These are phyloP conservation scores for Bipolaris oryzae DNA, from an alignment of 2,329 filamentous ascomycete genomes.

Conservation along the genomic window DNA sequence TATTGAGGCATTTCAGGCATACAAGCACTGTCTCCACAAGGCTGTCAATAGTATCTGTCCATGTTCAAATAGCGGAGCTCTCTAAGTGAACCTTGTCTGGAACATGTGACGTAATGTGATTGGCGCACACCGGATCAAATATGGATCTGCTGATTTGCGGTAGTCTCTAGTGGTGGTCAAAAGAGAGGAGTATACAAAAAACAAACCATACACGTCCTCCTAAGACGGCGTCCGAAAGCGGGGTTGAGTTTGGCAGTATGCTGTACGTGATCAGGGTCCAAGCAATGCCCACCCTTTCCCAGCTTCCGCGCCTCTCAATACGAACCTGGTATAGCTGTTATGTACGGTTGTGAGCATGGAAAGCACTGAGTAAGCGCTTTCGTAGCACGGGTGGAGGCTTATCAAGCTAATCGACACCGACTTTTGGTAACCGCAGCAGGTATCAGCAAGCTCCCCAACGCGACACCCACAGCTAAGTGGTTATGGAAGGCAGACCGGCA, in stretches of 20 bases:
- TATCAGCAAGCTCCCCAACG: not conserved
- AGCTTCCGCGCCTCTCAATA: not conserved
- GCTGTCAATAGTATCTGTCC: not conserved
- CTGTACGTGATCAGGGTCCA: not conserved
- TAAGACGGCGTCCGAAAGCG: not conserved
- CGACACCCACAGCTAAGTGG: not conserved
- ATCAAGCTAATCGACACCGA: not conserved
- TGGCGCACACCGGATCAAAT: not conserved
- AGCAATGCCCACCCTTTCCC: not conserved
- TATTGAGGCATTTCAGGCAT: not conserved
- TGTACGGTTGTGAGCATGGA: not conserved
- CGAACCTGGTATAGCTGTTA: not conserved
- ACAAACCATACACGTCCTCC: not conserved
- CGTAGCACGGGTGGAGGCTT: not conserved
- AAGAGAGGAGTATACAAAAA: not conserved
- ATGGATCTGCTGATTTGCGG: not conserved
- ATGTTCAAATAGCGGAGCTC: not conserved
- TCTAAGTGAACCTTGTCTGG: not conserved
- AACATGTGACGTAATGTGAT: not conserved
- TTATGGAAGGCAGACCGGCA: not conserved
- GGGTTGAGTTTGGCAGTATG: not conserved
- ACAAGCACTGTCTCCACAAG: not conserved
- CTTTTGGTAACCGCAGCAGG: not conserved
- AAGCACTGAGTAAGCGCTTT: not conserved
- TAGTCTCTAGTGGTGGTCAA: not conserved